Percentiles rank a stretch among this genome's conserved stretches.
Conservation (phyloP, 2,329 filamentous ascomycete species). For the Botrytis medusae region DNA sequence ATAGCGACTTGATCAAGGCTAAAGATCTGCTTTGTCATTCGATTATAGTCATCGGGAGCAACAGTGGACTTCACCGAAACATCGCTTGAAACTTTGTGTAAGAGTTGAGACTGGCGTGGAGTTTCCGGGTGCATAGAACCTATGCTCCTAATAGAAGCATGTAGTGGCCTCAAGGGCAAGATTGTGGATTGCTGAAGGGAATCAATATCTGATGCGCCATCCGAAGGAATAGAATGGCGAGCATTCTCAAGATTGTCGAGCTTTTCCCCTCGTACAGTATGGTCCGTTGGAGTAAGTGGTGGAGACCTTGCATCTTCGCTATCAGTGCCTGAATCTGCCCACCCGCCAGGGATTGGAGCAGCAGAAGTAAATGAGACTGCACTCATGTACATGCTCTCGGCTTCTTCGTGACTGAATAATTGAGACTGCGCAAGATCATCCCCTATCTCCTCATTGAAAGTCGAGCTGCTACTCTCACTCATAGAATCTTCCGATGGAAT, state of each 20-base stretch:
- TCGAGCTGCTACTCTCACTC: constrained; percentile 20
- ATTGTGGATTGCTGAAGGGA: not conserved
- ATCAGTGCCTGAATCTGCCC: constrained; percentile 30
- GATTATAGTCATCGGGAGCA: constrained; percentile 34
- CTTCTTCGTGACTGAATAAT: constrained; percentile 75
- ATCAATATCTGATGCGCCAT: not conserved
- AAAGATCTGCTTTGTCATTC: constrained; percentile 41
- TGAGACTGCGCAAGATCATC: constrained; percentile 64
- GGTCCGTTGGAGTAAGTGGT: constrained; percentile 29
- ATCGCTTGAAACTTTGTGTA: constrained; percentile 32
- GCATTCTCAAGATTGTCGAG: constrained; percentile 36
- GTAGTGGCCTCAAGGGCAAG: constrained; percentile 14
- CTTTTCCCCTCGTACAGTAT: constrained; percentile 19
- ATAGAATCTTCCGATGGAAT: not conserved
- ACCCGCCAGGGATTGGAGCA: constrained; percentile 33
- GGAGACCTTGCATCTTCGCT: constrained; percentile 25
- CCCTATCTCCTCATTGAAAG: constrained; percentile 26
- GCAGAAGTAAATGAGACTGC: constrained; percentile 53
- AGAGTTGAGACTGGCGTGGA: constrained; percentile 22
- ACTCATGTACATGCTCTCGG: constrained; percentile 85
- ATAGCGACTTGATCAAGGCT: constrained; percentile 41
- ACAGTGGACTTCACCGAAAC: constrained; percentile 34
- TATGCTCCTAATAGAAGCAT: constrained; percentile 19
- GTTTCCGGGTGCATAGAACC: constrained; percentile 17
- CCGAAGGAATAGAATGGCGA: constrained; percentile 20